Evolutionary conservation across 441 rosid genomes (phyloP).

Genomic region (Mallotus japonicus): DNA sequence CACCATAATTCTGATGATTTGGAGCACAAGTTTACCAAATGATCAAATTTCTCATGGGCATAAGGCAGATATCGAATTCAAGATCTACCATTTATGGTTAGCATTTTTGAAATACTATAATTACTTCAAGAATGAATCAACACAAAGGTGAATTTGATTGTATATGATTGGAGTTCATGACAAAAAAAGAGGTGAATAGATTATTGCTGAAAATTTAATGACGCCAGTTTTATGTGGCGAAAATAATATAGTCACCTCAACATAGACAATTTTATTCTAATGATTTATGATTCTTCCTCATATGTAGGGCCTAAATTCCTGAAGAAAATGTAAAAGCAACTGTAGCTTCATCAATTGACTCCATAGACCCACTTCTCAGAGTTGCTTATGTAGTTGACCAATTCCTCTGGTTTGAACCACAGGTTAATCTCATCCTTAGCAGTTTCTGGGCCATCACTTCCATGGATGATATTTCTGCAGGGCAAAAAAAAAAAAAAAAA

Average conservation of each 20-base stretch:
- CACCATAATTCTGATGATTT: too few species aligned
- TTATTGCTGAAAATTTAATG: slow-evolving; percentile 15
- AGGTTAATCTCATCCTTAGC: slow-evolving; percentile 83
- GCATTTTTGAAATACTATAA: too few species aligned
- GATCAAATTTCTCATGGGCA: too few species aligned
- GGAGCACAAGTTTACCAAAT: too few species aligned
- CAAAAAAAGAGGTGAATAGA: slow-evolving; percentile 5
- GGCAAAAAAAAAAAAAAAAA: slow-evolving; percentile 2
- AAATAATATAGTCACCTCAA: slow-evolving; percentile 19
- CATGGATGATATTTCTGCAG: slow-evolving; percentile 87
- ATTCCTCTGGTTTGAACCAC: slow-evolving; percentile 96
- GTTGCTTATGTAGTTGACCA: slow-evolving; percentile 71
- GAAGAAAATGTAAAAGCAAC: slow-evolving; percentile 10
- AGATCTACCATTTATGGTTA: too few species aligned
- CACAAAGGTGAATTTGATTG: too few species aligned
- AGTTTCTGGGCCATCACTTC: slow-evolving; percentile 96
- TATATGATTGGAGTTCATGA: slow-evolving; percentile 7
- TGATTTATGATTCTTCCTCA: slow-evolving; percentile 29
- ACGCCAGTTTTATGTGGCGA: background rate
- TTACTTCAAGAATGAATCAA: too few species aligned
- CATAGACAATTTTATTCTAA: slow-evolving; percentile 29
- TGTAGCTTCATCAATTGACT: slow-evolving; percentile 39
- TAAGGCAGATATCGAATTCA: too few species aligned
- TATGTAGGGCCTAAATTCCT: slow-evolving; percentile 29
- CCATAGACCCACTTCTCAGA: slow-evolving; percentile 96